Evolutionary conservation across 2,329 filamentous ascomycete genomes (phyloP), one percentile per base, ranked within the genome.

Genomic region (Colletotrichum sansevieriae): DNA sequence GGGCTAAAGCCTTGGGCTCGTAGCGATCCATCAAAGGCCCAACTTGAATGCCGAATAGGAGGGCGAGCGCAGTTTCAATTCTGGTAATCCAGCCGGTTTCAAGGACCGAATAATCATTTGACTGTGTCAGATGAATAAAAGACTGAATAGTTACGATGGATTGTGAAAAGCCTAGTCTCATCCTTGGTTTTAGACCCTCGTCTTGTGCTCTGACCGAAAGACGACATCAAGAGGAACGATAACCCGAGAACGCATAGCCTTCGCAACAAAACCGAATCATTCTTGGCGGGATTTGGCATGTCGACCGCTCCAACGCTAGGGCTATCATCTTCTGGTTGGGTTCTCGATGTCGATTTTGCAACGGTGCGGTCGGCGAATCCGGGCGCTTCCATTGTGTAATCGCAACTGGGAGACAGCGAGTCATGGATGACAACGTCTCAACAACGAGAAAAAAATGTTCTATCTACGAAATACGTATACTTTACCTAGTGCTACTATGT

Each of bases 51-150:
- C 81, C 83, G 2, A 83, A 75, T 13, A 82, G 78, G 0, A 85
- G 74, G 0, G 80, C 77, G 2, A 85, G 72, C 58, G 83, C 84
- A 3, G 81, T 78, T 29, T 84, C 80, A 3, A 84, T 70, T 0
- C 83, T 81, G 0, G 81, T 79, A 62, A 85, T 85, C 84, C 83
- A 85, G 29, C 83, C 83, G 1, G 86, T 78, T 18, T 85, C 79
- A 3, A 79, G 73, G 4, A 80, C 75, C 3, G 77, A 78, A 68
- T 83, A 83, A 8, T 73, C 65, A 0, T 76, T 72, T 0, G 85
- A 76, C 70, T 86, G 83, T 62, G 85, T 76, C 4, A 74, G 75
- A 39, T 78, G 78, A 20, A 84, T 77, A 63, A 84, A 84, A 46
- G 83, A 77, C 70, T 85, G 83, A 0, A 85, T 73, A 1, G 82